These are phyloP conservation scores for Komagataella pseudopastoris DNA, from an alignment of 805 yeast species.

Conservation along the genomic window DNA sequence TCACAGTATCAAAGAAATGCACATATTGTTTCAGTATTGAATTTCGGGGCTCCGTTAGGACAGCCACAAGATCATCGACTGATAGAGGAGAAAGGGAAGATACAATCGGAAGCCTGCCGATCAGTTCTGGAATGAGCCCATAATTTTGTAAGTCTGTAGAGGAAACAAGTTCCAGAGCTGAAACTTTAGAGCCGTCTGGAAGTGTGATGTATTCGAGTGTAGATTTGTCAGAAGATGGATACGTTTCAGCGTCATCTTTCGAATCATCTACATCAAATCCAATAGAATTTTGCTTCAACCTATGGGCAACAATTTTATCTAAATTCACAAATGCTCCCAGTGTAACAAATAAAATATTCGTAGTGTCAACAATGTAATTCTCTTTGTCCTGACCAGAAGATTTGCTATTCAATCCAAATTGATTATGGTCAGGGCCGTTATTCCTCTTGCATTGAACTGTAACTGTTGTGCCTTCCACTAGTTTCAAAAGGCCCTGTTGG, in stretches of 20 bases:
- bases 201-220: slow-evolving; percentile 20
- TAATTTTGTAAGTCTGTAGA: slow-evolving; percentile 36
- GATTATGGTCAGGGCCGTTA: slow-evolving; percentile 1
- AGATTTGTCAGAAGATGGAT: not conserved
- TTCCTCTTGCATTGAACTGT: slow-evolving; percentile 23
- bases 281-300: slow-evolving; percentile 18
- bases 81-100: slow-evolving; percentile 34
- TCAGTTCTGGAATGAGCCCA: slow-evolving; percentile 47
- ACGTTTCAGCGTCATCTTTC: not conserved
- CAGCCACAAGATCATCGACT: slow-evolving; percentile 29
- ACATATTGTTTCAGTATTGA: slow-evolving; percentile 39
- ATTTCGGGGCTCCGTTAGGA: slow-evolving; percentile 41
- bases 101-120: slow-evolving; percentile 45
- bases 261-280: slow-evolving; percentile 10
- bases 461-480: slow-evolving; percentile 43
- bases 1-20: slow-evolving; percentile 37
- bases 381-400: slow-evolving; percentile 13
- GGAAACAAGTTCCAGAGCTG: slow-evolving; percentile 30
- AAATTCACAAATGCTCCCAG: slow-evolving; percentile 56
- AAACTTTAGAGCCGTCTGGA: slow-evolving; percentile 20
- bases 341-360: slow-evolving; percentile 38
- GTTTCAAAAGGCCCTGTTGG: slow-evolving; percentile 43
- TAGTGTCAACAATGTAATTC: slow-evolving; percentile 35
- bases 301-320: slow-evolving; percentile 29
- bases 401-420: not conserved